Conservation (phyloP, 2,329 filamentous ascomycete species). For the Decorospora gaudefroyi region DNA sequence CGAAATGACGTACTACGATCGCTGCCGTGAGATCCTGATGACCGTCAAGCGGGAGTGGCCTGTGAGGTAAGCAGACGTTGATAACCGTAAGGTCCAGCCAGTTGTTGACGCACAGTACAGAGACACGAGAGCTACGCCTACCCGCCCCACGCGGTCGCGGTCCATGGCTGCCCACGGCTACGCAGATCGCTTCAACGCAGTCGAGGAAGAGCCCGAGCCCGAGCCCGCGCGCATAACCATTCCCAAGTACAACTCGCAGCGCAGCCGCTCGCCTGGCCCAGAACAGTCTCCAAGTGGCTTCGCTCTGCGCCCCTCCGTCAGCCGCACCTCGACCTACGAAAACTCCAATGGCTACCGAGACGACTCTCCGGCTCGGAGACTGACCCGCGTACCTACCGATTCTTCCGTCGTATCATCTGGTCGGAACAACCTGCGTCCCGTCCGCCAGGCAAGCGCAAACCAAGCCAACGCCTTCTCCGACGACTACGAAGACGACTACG, state of each 20-base stretch:
- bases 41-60: conserved; percentile 72
- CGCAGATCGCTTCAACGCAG: conserved; percentile 61
- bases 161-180: conserved; percentile 69
- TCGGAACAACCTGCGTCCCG: conserved; percentile 54
- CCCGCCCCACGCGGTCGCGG: conserved; percentile 58
- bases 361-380: conserved; percentile 55
- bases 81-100: conserved; percentile 3
- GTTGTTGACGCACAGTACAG: conserved; percentile 29
- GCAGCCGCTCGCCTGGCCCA: conserved; percentile 50
- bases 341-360: conserved; percentile 59
- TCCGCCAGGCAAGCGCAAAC: conserved; percentile 39
- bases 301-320: conserved; percentile 54
- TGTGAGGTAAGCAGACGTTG: conserved; percentile 54
- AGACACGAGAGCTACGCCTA: conserved; percentile 29
- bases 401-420: conserved; percentile 55
- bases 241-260: conserved; percentile 46
- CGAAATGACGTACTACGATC: conserved; percentile 88
- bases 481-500: conserved; percentile 45
- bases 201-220: conserved; percentile 60
- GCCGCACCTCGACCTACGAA: conserved; percentile 63
- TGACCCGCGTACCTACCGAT: conserved; percentile 61
- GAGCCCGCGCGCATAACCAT: conserved; percentile 56
- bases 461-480: conserved; percentile 44
- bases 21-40: conserved; percentile 80
- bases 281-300: conserved; percentile 38